phyloP scores from a whole-genome alignment of 1,139 yeast genomes.

The Blastobotrys buckinghamii region DNA sequence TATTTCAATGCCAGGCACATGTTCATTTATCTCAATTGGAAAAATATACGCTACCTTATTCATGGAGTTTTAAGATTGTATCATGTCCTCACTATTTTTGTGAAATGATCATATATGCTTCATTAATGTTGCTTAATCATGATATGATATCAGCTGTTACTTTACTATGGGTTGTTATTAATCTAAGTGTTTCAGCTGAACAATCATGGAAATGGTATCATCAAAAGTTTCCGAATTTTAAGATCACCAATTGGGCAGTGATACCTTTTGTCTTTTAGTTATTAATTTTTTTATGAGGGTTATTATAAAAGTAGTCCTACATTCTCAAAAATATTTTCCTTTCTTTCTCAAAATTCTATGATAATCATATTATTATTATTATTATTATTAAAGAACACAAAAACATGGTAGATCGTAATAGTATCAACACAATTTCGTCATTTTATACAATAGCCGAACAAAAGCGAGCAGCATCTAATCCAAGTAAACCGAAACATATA shows the following conservation, averaged over 20 bases:
- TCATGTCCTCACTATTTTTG: constrained; percentile 80
- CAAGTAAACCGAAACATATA: background rate
- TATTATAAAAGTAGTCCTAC: too few species aligned
- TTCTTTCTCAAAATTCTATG: too few species aligned
- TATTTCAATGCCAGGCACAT: constrained; percentile 58
- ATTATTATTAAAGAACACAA: too few species aligned
- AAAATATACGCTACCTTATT: constrained; percentile 63
- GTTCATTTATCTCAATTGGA: constrained; percentile 49
- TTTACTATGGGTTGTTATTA: constrained; percentile 55
- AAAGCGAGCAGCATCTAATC: constrained; percentile 2
- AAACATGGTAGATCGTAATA: background rate
- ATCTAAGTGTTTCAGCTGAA: constrained; percentile 56
- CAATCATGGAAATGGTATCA: constrained; percentile 48
- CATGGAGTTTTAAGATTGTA: constrained; percentile 45
- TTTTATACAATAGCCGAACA: constrained; percentile 21
- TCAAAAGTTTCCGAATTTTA: constrained; percentile 21
- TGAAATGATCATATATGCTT: constrained; percentile 59
- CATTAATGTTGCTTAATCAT: constrained; percentile 32
- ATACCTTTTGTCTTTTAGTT: constrained; percentile 21
- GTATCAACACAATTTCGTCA: constrained; percentile 18
- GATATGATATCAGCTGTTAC: constrained; percentile 20
- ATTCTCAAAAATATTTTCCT: too few species aligned
- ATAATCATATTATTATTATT: too few species aligned
- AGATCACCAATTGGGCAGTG: constrained; percentile 27
- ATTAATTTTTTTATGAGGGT: background rate